Evolutionary conservation across 2,329 filamentous ascomycete genomes (phyloP), one percentile per base, ranked within the genome.

Genomic region (Talaromyces sp.): DNA sequence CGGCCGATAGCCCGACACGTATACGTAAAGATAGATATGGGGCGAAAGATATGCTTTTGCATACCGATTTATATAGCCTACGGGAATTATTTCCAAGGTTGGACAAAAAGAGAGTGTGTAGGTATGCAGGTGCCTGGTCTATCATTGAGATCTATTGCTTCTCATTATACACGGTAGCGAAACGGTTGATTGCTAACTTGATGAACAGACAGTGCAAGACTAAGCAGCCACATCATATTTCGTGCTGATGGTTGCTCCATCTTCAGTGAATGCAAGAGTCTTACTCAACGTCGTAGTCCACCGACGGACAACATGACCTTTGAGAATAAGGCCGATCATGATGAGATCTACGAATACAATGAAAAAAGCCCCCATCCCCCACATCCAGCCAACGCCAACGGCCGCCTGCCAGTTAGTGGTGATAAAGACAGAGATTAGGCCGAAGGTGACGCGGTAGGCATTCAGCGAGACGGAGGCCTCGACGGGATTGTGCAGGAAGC

Each of bases 191-290:
- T n/a, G n/a, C n/a, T n/a, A n/a, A n/a, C n/a, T n/a, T n/a, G n/a
- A n/a, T n/a, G 25, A 43, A 31, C 22, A 28, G 5, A 37, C 0
- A 17, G 31, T 25, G 8, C 21, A 52, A 36, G 19, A n/a, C 31
- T 40, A 53, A 41, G 50, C 36, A 58, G 53, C 37, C 15, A 28
- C 50, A 19, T 53, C 50, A 11, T 53, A 11, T 22, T 53, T 53
- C 15, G 50, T 31, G 64, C 64, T 33, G 58, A 65, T 40, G 57
- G 63, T 31, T 60, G 61, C 6, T 54, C 56, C 22, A 60, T 66
- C 28, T 36, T 58, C 56, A 50, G 56, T 58, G 6, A 45, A 17
- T 15, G 50, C 56, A 54, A 58, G 35, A 46, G 48, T 53, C 19
- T 41, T 54, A 17, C 56, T 41, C 50, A 53, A 40, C 22, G 13